phyloP scores from a whole-genome alignment of 1,284 basidiomycete genomes.

The Irpex sp. region DNA sequence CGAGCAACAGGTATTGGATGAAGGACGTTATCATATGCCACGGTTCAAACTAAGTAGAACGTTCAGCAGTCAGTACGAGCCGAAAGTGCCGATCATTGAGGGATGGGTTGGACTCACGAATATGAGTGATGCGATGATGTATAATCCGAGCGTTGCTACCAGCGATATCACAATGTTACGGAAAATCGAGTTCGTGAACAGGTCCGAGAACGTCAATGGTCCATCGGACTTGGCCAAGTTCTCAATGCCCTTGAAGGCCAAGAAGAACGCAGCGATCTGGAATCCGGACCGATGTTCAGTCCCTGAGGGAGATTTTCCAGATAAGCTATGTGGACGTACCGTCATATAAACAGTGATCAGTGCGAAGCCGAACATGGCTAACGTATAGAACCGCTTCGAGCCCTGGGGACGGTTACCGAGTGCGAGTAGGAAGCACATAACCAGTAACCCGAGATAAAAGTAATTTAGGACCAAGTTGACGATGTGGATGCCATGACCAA shows the following conservation, averaged over 20 bases:
- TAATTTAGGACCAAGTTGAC: conserved; percentile 83
- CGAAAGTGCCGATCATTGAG: neutral
- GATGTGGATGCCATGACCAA: conserved; percentile 57
- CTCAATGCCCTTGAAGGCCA: conserved; percentile 79
- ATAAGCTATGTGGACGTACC: conserved; percentile 40
- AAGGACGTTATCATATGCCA: conserved; percentile 96
- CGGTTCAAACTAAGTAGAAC: conserved; percentile 65
- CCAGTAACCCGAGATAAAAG: conserved; percentile 82
- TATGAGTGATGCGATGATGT: conserved; percentile 75
- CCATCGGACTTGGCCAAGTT: conserved; percentile 47
- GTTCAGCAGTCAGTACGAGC: neutral
- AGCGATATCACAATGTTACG: conserved; percentile 84
- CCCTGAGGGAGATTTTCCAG: neutral
- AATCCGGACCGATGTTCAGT: conserved; percentile 8
- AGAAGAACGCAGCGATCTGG: conserved; percentile 72
- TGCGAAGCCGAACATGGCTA: conserved; percentile 81
- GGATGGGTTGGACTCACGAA: conserved; percentile 56
- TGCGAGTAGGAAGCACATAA: conserved; percentile 88
- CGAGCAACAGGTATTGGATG: conserved; percentile 87
- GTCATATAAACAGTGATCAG: conserved; percentile 93
- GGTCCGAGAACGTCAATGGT: conserved; percentile 44
- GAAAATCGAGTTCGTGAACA: conserved; percentile 80
- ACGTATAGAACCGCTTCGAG: conserved; percentile 78
- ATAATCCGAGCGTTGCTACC: conserved; percentile 83
- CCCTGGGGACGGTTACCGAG: conserved; percentile 94